Conservation (phyloP, 2,329 filamentous ascomycete genomes). For the Samsoniella hepiali region DNA sequence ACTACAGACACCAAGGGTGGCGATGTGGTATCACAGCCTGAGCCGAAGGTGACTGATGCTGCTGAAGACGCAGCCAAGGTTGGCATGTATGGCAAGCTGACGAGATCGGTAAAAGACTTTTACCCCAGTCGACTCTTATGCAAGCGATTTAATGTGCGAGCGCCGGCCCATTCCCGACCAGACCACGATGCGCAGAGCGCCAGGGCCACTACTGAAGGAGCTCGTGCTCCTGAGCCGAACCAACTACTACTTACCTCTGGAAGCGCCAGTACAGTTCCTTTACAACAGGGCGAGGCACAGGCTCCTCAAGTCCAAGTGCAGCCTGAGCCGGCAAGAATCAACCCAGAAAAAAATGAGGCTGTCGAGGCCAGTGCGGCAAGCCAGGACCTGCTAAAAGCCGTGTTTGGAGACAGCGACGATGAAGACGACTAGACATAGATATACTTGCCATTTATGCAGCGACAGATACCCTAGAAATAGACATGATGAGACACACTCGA, state of each 20-base stretch:
- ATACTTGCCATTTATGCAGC: not conserved
- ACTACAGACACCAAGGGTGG: slow-evolving; percentile 25
- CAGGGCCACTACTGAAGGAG: not conserved
- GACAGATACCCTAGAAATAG: slow-evolving; percentile 10
- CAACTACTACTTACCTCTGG: slow-evolving; percentile 18
- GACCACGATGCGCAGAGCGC: slow-evolving; percentile 34
- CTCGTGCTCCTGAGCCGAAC: slow-evolving; percentile 18
- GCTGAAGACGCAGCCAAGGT: slow-evolving; percentile 82
- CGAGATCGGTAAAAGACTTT: slow-evolving; percentile 68
- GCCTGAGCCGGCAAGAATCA: slow-evolving; percentile 43
- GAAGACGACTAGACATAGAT: slow-evolving; percentile 37
- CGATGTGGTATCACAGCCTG: slow-evolving; percentile 31
- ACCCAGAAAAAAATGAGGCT: slow-evolving; percentile 65
- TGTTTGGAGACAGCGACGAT: slow-evolving; percentile 85
- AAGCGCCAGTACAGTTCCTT: slow-evolving; percentile 5
- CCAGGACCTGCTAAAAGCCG: slow-evolving; percentile 82
- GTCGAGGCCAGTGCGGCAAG: slow-evolving; percentile 70
- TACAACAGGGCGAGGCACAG: slow-evolving; percentile 19
- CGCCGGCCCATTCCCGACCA: slow-evolving; percentile 64
- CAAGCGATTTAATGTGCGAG: slow-evolving; percentile 87
- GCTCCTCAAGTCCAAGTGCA: slow-evolving; percentile 15
- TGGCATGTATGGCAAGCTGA: slow-evolving; percentile 92
- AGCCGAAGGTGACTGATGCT: slow-evolving; percentile 54
- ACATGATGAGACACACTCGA: not conserved
- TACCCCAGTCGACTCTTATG: slow-evolving; percentile 82